These are phyloP conservation scores for Eremothecium coryli DNA, from an alignment of 1,139 yeast species.

Conservation along the genomic window DNA sequence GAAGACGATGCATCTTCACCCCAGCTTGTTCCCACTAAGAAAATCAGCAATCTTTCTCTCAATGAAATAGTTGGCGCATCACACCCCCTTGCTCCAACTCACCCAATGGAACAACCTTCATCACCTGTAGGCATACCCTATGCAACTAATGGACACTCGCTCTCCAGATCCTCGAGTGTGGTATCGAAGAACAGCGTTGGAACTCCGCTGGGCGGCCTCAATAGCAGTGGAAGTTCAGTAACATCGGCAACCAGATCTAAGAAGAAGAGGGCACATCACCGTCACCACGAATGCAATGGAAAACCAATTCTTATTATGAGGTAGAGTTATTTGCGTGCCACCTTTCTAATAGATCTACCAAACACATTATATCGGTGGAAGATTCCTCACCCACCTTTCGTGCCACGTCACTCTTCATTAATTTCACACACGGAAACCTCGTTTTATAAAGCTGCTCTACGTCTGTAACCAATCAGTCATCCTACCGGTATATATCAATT, in stretches of 20 bases:
- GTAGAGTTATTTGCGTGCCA: no score
- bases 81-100: neutral
- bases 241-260: slow-evolving; percentile 4
- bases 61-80: neutral
- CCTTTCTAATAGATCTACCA: no score
- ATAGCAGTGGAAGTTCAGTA: slow-evolving; percentile 4
- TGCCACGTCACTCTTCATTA: no score
- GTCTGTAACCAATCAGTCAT: no score
- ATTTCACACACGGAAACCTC: no score
- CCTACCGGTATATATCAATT: neutral
- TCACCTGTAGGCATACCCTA: neutral
- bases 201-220: neutral
- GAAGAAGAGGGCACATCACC: slow-evolving; percentile 5
- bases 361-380: no score
- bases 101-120: neutral
- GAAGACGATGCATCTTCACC: slow-evolving; percentile 1
- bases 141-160: neutral
- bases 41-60: slow-evolving; percentile 7
- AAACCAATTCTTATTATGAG: slow-evolving; percentile 3
- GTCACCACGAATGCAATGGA: slow-evolving; percentile 7
- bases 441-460: no score
- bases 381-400: no score
- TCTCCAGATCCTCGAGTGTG: slow-evolving; percentile 8
- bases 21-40: slow-evolving; percentile 1
- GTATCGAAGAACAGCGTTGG: slow-evolving; percentile 5